Conservation (phyloP, 2,329 filamentous ascomycete species). For the Fusarium brevicatenulatum region DNA sequence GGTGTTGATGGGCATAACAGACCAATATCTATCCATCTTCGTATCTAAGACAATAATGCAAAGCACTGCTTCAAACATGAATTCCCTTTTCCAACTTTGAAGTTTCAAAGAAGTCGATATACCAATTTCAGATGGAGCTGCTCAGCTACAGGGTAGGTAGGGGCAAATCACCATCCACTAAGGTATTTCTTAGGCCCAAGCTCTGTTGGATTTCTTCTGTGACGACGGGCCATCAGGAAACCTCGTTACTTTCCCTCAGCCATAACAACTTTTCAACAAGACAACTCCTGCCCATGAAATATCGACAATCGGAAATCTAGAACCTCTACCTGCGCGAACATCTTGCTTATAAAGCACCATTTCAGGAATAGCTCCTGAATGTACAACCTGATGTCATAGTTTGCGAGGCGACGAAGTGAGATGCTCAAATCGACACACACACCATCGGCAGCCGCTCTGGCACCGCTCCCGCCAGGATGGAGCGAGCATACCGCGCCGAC, state of each 20-base stretch:
- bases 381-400: constrained; percentile 24
- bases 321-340: background rate
- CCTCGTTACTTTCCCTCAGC: background rate
- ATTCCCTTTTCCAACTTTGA: background rate
- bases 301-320: background rate
- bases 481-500: constrained; percentile 92
- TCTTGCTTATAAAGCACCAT: background rate
- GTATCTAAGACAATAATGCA: background rate
- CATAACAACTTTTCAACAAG: background rate
- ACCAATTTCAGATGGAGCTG: background rate
- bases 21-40: background rate
- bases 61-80: background rate
- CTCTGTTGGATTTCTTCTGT: constrained; percentile 16
- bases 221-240: background rate
- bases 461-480: constrained; percentile 82
- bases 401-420: constrained; percentile 7
- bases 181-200: constrained; percentile 17
- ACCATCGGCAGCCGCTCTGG: constrained; percentile 58
- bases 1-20: background rate
- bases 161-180: background rate
- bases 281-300: background rate
- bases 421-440: constrained; percentile 86
- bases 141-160: constrained; percentile 15
- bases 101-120: background rate
- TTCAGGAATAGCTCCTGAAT: too few relatives aligned